These are phyloP conservation scores for Skeletonema grethae DNA, from an alignment of 108 stramenopile species.

Conservation along the genomic window DNA sequence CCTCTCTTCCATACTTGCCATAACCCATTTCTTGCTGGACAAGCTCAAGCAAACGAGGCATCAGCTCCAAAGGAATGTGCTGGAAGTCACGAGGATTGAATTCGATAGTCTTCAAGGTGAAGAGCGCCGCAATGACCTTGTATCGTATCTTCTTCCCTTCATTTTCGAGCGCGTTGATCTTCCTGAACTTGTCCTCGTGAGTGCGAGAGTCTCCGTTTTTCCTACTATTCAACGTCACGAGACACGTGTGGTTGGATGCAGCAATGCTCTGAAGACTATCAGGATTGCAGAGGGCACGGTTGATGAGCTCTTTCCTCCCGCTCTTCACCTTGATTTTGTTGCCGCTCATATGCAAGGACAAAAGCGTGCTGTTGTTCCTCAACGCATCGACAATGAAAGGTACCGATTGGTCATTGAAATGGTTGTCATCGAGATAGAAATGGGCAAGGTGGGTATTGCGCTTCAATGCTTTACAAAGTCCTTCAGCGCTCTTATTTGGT, in stretches of 20 bases:
- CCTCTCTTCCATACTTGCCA: neutral
- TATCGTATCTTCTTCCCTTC: neutral
- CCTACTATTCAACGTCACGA: neutral
- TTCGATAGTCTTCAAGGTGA: slow-evolving; percentile 2
- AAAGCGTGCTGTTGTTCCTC: neutral
- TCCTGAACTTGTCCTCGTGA: neutral
- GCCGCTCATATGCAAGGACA: neutral
- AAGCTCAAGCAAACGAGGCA: slow-evolving; percentile 8
- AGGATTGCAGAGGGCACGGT: neutral
- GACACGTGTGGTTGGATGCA: slow-evolving; percentile 2
- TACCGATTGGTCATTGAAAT: neutral
- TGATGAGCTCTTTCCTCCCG: neutral
- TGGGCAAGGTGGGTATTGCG: neutral
- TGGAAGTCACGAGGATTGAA: neutral
- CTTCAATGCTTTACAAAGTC: neutral
- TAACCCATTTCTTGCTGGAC: neutral
- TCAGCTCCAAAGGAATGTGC: slow-evolving; percentile 2
- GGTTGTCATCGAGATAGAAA: neutral
- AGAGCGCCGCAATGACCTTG: slow-evolving; percentile 1
- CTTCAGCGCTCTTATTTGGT: neutral
- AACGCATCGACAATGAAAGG: slow-evolving; percentile 7
- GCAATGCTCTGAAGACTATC: neutral
- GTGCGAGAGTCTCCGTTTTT: neutral
- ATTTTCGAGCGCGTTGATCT: slow-evolving; percentile 8
- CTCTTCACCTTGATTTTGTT: neutral